Evolutionary conservation across 2,329 filamentous ascomycete genomes (phyloP).

Genomic region (Verticillium zaregamsianum): DNA sequence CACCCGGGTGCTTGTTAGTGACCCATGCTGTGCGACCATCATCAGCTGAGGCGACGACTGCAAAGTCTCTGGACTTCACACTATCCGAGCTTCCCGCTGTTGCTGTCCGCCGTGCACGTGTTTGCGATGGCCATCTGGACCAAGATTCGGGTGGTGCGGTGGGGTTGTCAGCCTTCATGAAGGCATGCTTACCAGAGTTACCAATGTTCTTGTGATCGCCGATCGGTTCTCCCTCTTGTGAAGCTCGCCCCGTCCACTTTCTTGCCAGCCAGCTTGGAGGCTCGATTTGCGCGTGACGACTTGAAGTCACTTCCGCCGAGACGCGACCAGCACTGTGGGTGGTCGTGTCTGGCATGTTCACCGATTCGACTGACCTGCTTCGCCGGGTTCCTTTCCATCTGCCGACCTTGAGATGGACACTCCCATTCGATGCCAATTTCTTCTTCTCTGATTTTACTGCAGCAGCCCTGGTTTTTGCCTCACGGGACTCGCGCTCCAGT

Average conservation of each 20-base stretch:
- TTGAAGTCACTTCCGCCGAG: background rate
- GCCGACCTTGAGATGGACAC: conserved; percentile 3
- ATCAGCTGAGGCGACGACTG: conserved; percentile 14
- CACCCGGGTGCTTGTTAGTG: conserved; percentile 17
- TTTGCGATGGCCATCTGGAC: conserved; percentile 28
- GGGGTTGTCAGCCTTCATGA: conserved; percentile 5
- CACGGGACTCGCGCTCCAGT: conserved; percentile 15
- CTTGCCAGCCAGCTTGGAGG: conserved; percentile 2
- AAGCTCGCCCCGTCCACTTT: conserved; percentile 3
- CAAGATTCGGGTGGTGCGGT: conserved; percentile 23
- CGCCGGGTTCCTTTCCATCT: conserved; percentile 8
- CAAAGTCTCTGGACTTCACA: conserved; percentile 24
- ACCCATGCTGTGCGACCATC: conserved; percentile 18
- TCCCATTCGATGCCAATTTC: background rate
- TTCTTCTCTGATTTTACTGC: background rate
- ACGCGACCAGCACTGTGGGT: conserved; percentile 3
- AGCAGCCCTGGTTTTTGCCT: background rate
- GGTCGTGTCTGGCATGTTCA: conserved; percentile 1
- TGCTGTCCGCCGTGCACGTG: conserved; percentile 21
- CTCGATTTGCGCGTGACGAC: background rate
- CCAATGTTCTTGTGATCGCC: background rate
- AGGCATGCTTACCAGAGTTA: background rate
- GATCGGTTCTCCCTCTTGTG: background rate
- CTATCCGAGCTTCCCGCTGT: conserved; percentile 17
- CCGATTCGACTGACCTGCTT: conserved; percentile 2